A percentile compares a stretch with the other conserved stretches of the same genome.
These are phyloP conservation scores for Mycena floridula DNA, from an alignment of 768 basidiomycete genomes.

Conservation along the genomic window DNA sequence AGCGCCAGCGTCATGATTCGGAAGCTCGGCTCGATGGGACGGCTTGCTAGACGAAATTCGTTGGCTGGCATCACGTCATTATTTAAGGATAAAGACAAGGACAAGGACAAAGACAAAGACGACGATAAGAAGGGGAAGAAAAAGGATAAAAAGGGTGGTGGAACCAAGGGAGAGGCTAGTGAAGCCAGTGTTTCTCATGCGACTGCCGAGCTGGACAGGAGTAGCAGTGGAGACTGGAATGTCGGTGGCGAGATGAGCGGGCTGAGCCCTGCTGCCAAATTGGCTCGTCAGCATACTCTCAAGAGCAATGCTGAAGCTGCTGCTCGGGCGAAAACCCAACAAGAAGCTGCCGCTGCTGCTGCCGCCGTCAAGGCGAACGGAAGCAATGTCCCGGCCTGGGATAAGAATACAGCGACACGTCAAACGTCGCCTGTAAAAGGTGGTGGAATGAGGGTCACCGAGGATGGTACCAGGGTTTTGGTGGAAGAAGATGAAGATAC, in stretches of 20 bases:
- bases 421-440: conserved; percentile 43
- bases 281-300: conserved; percentile 88
- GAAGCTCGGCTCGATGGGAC: conserved; percentile 88
- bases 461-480: conserved; percentile 60
- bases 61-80: conserved; percentile 87
- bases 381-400: conserved; percentile 59
- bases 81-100: conserved; percentile 78
- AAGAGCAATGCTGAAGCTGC: conserved; percentile 81
- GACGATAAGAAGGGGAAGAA: conserved; percentile 48
- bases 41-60: conserved; percentile 83
- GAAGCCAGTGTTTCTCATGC: conserved; percentile 75
- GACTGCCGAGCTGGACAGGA: conserved; percentile 77
- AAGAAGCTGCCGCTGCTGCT: conserved; percentile 42
- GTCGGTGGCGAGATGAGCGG: conserved; percentile 55
- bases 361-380: conserved; percentile 22
- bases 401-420: conserved; percentile 70
- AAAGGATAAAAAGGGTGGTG: conserved; percentile 45
- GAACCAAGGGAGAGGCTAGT: conserved; percentile 57
- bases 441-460: conserved; percentile 39
- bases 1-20: conserved; percentile 95
- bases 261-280: conserved; percentile 82
- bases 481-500: conserved; percentile 64
- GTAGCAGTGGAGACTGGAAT: conserved; percentile 52
- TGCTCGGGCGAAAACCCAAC: conserved; percentile 52
- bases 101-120: conserved; percentile 49